These are phyloP conservation scores for Cymbopogon citratus DNA, from an alignment of 176 grass and related monocot species.

Conservation along the genomic window DNA sequence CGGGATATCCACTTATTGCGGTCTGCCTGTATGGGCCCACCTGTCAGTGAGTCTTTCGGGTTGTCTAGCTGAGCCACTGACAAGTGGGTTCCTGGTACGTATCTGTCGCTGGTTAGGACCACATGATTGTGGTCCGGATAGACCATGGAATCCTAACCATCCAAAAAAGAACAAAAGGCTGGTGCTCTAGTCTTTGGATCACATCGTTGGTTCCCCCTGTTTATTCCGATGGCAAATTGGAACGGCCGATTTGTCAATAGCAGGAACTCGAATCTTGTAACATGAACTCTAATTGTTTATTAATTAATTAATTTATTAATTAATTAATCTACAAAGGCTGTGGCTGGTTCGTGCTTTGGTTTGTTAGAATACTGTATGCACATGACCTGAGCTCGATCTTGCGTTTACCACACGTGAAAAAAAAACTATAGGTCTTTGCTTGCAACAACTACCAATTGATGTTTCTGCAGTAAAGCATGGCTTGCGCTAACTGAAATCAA, in stretches of 20 bases:
- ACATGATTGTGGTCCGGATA: conserved; percentile 22
- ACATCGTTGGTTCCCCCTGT: not conserved
- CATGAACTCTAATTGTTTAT: not conserved
- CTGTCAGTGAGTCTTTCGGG: not conserved
- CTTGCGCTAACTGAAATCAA: conserved; percentile 13
- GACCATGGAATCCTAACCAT: conserved; percentile 29
- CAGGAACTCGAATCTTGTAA: conserved; percentile 23
- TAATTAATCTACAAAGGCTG: not conserved
- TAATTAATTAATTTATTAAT: not conserved
- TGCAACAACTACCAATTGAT: not conserved
- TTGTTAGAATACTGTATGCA: not conserved
- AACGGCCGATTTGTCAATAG: not conserved
- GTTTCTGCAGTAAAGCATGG: too few species aligned
- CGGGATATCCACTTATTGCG: not conserved
- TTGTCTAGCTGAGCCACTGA: not conserved
- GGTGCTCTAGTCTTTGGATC: not conserved
- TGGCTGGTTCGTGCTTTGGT: not conserved
- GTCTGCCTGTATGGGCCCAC: not conserved
- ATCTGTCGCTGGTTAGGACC: conserved; percentile 22
- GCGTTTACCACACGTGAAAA: not conserved
- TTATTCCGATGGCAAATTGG: not conserved
- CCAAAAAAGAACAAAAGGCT: not conserved
- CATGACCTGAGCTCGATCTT: not conserved
- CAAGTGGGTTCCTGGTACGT: not conserved
- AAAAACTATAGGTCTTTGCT: not conserved